These are phyloP conservation scores for Rubia peregrina DNA, from an alignment of 305 asterid species.

Conservation along the genomic window DNA sequence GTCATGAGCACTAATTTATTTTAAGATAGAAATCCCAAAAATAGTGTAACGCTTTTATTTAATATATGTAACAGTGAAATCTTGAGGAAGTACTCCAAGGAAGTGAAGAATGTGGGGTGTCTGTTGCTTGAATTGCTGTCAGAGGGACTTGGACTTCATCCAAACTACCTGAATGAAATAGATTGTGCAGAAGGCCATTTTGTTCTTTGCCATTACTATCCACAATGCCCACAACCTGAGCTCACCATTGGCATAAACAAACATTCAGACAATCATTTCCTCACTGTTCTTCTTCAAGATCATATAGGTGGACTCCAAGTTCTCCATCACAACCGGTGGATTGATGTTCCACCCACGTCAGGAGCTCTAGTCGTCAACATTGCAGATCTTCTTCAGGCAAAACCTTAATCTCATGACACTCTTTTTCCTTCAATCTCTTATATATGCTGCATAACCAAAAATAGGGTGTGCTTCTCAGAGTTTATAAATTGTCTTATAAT, in stretches of 20 bases:
- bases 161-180: conserved; percentile 11
- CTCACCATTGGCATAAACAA: conserved; percentile 16
- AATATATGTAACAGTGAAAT: not conserved
- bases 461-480: no score
- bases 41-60: not conserved
- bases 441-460: no score
- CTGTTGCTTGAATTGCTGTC: conserved; percentile 3
- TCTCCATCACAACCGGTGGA: conserved; percentile 18
- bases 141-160: conserved; percentile 15
- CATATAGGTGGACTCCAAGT: conserved; percentile 20
- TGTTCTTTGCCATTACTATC: conserved; percentile 18
- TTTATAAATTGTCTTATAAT: no score
- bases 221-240: conserved; percentile 23
- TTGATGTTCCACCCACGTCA: conserved; percentile 10
- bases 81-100: not conserved
- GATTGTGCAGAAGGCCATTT: conserved; percentile 5
- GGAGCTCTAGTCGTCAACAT: conserved; percentile 18
- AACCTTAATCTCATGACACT: no score
- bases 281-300: conserved; percentile 20
- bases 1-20: no score
- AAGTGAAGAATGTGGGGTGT: not conserved
- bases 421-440: not conserved
- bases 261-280: conserved; percentile 19
- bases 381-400: conserved; percentile 15
- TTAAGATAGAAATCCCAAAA: no score